Conservation (phyloP, 768 basidiomycete genomes). For the Imleria badia region DNA sequence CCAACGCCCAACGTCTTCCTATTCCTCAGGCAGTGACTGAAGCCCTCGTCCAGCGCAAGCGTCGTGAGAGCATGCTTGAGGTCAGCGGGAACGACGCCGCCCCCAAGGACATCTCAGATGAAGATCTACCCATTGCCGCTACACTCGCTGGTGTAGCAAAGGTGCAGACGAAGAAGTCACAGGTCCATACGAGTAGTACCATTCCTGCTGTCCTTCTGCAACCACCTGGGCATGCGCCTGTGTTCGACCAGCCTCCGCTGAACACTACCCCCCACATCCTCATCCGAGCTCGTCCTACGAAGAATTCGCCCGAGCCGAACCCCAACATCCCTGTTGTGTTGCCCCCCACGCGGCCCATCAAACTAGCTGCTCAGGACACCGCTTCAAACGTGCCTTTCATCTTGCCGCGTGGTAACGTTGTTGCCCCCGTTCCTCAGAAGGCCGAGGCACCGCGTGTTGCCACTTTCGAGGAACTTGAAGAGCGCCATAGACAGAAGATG, state of each 20-base stretch:
- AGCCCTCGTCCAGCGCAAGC: constrained; percentile 69
- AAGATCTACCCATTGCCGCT: constrained; percentile 34
- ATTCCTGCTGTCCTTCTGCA: constrained; percentile 31
- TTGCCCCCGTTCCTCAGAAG: constrained; percentile 46
- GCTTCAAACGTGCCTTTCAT: constrained; percentile 41
- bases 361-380: constrained; percentile 31
- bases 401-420: constrained; percentile 45
- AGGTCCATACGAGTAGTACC: constrained; percentile 16
- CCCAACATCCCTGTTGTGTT: constrained; percentile 32
- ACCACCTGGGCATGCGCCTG: constrained; percentile 31
- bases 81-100: constrained; percentile 31
- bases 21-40: constrained; percentile 74
- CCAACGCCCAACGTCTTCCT: constrained; percentile 43
- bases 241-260: constrained; percentile 22
- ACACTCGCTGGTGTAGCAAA: constrained; percentile 11
- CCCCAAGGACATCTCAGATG: constrained; percentile 36
- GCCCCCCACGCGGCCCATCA: constrained; percentile 33
- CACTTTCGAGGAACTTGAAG: constrained; percentile 86
- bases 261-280: constrained; percentile 24
- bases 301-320: constrained; percentile 21
- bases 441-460: constrained; percentile 54
- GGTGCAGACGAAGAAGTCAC: constrained; percentile 20
- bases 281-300: constrained; percentile 20
- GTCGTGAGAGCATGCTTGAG: constrained; percentile 67
- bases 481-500: constrained; percentile 84